Evolutionary conservation across 1,284 basidiomycete species (phyloP), one percentile per base, ranked within the genome.

Genomic region (Xerocomus minutiporus): DNA sequence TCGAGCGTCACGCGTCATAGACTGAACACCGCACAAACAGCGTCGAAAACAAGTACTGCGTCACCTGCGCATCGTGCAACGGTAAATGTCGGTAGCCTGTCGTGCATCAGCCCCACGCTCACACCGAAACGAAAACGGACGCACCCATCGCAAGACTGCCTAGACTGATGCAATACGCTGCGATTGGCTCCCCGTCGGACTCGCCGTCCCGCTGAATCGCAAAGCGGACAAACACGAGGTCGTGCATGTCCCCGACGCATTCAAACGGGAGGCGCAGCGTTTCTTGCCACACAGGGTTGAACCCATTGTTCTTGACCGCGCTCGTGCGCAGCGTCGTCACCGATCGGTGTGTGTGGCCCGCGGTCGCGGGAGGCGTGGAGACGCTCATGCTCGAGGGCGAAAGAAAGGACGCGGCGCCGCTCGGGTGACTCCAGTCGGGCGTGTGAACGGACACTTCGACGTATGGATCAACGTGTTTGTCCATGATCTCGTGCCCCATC

Each of bases 241-340:
- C 91, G 57, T 77, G 75, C 83, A 93, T 88, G 42, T 82, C 83
- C 0, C 86, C 86, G 1, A 86, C 80, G 61, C 84, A 83, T 50
- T 85, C 80, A 65, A 94, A 88, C 11, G 83, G 81, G 32, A 95
- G 75, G 36, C 75, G 72, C 26, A 94, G 69, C 25, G 73, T 73
- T 64, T 93, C 83, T 61, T 92, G 79, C 91, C 93, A 97, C 3
- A 86, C 73, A 0, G 93, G 93, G 66, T 94, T 95, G 73, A 94
- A 93, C 4, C 92, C 89, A 62, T 94, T 93, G 65, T 89, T 88
- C 69, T 84, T 84, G 58, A 93, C 81, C 1, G 78, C 73, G 34
- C 73, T 70, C 31, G 90, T 91, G 46, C 79, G 75, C 56, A 70
- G 73, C 23, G 79, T 77, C 40, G 78, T 78, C 38, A 82, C 70